Base-by-base conservation (phyloP, 768 basidiomycete genomes). In the Kwoniella newhampshirensis region DNA sequence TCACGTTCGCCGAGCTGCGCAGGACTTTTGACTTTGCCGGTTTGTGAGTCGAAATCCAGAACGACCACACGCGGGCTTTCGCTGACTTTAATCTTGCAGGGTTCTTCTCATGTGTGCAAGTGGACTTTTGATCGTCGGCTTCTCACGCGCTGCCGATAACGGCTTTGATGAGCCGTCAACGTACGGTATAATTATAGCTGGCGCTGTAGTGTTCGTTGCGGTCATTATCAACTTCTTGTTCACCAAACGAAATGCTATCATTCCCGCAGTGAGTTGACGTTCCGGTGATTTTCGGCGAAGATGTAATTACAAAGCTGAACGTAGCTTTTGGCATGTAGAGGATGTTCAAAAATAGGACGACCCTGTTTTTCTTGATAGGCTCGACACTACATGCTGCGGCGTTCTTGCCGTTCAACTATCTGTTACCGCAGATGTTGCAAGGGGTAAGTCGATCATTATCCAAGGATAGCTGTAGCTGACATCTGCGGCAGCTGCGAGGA, bases 1-100 rank as follows among this genome's bases (percentile, higher is more conserved):
- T 65, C 20, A 68, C 71, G 0, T 57, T 70, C 43, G 26, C 49
- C 3, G 35, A 70, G 27, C 60, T 78, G 27, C 17, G 57, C 13
- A 30, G 52, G 26, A 74, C 73, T 0, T 78, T 79, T 51, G 78
- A 79, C 57, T 79, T 78, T 55, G 39, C 77, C 41, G 78, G 78
- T 8, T 59, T 79, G 67, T 68, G 47, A 59, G 63, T 60, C 17
- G 11, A 7, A 17, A 7, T 17, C n/a, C n/a, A n/a, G n/a, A n/a
- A n/a, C n/a, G n/a, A n/a, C n/a, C n/a, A n/a, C n/a, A n/a, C n/a
- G n/a, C n/a, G n/a, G n/a, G n/a, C n/a, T n/a, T n/a, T n/a, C n/a
- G n/a, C n/a, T n/a, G n/a, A n/a, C n/a, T n/a, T n/a, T n/a, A n/a
- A n/a, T n/a, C n/a, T 20, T 27, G 43, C 53, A 68, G 78, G 11